Evolutionary conservation across 2,329 filamentous ascomycete species (phyloP), one percentile per base, ranked within the genome.

Genomic region (Colletotrichum truncatum): DNA sequence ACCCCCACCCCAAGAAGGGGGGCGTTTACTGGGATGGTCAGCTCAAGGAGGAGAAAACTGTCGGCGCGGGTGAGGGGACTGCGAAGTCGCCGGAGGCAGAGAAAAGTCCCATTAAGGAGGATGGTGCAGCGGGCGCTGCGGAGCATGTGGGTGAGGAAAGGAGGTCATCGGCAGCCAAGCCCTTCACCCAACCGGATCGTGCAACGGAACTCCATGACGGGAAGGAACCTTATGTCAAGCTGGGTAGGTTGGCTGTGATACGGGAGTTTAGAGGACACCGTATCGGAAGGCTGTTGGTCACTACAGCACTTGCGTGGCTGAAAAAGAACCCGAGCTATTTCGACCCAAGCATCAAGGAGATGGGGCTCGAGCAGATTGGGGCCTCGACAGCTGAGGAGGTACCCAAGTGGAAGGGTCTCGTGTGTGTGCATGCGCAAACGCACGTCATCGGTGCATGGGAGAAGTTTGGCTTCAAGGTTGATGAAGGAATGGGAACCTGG

Each of bases 371-470:
- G 55, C 77, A 78, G 49, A 74, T 84, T 51, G 80, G 76, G 39
- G 79, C 75, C n/a, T 73, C 73, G 49, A 77, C 63, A 62, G 72
- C 73, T 57, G 75, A 71, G 62, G 78, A 81, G 9, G 77, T 85
- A n/a, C 82, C 85, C 25, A 82, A 82, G 26, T 66, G 61, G 65
- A 66, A 56, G 23, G 94, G 94, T 0, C 81, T 97, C 43, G 82
- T 94, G 7, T 89, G 93, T 73, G 86, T 92, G 23, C 94, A 98
- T 81, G 92, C 93, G 3, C 94, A 97, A 80, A 84, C 85, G 59
- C 76, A 81, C 30, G 88, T 91, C 12, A 83, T 88, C 68, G 79
- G 78, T 26, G 81, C 90, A 70, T 98, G 94, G 88, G 79, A 81
- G 72, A 86, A 83, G 73, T 86, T 90, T 77, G 94, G 93, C 0